Base-by-base conservation (phyloP, 352 stramenopile species). In the Globisporangium ultimum region DNA sequence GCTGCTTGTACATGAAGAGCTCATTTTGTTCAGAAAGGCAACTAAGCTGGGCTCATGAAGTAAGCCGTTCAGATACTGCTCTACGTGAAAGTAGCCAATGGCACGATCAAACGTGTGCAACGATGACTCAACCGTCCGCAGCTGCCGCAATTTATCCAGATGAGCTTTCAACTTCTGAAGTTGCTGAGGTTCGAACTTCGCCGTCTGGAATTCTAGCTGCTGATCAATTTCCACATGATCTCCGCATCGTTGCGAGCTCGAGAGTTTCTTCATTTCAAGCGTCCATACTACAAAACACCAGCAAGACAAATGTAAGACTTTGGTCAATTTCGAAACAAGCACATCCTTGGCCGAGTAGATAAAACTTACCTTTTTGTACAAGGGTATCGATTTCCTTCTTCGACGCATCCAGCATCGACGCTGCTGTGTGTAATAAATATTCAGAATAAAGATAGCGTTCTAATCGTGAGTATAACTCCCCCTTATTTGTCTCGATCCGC, bases 51-150 rank as follows among this genome's bases (percentile, higher is more conserved):
- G 72, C 22, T 91, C 80, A 53, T 91, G 78, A n/a, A 93, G 48
- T 9, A 95, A 71, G 20, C 80, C 74, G 43, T 91, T 91, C 36
- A 95, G 47, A 51, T 91, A 89, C 54, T 93, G 84, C 48, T 95
- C 86, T 14, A 95, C 74, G 56, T 90, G 82, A 40, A 95, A 89
- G 56, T 82, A 95, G 1, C 81, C 80, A 13, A 88, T 72, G 1
- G 86, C 84, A 7, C 86, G 82, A 53, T 95, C 84, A 57, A 84
- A 90, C 3, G 82, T 90, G 58, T 93, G 79, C 62, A 93, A 64
- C 4, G 82, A 87, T 5, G 84, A 79, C 53, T 95, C 79, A 2
- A 91, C 71, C 2, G 82, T 93, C 15, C 86, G 84, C 36, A 91
- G 58, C 46, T 93, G 86, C 0, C 86, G 86, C 24, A 92, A 52